A percentile compares a stretch with the other conserved stretches of the same genome.
Conservation (phyloP, 2,329 filamentous ascomycete species). For the Calonectria leucothoes region DNA sequence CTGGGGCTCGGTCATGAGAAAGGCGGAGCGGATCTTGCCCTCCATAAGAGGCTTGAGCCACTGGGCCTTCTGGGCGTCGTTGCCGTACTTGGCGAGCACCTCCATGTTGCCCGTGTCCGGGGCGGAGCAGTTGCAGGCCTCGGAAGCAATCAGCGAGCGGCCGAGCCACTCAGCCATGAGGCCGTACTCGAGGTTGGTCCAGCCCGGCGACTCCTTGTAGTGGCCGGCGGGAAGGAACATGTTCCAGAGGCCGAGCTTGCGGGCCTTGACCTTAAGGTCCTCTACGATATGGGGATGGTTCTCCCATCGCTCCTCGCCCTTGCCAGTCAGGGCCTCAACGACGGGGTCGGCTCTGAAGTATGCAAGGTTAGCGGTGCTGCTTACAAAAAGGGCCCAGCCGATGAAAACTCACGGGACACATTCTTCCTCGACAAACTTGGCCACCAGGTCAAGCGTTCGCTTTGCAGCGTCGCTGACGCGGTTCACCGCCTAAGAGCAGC, state of each 20-base stretch:
- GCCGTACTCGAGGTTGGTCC: conserved; percentile 95
- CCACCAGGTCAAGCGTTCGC: conserved; percentile 86
- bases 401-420: conserved; percentile 77
- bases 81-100: conserved; percentile 91
- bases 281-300: conserved; percentile 85
- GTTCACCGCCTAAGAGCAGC: conserved; percentile 53
- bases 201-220: conserved; percentile 95
- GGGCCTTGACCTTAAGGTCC: conserved; percentile 87
- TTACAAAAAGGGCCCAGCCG: neutral
- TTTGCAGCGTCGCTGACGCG: conserved; percentile 86
- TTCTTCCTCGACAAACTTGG: conserved; percentile 97
- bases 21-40: conserved; percentile 88
- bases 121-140: conserved; percentile 90
- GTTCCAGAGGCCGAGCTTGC: conserved; percentile 92
- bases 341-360: conserved; percentile 77
- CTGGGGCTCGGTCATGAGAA: conserved; percentile 94
- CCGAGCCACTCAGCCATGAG: conserved; percentile 97
- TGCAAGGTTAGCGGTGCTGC: conserved; percentile 18
- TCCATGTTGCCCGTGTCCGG: conserved; percentile 98
- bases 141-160: conserved; percentile 83
- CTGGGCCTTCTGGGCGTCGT: conserved; percentile 82
- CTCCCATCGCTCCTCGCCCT: conserved; percentile 82
- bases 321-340: conserved; percentile 82
- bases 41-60: conserved; percentile 87
- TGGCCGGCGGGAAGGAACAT: conserved; percentile 96